These are phyloP conservation scores for Talaromyces sp. DNA, from an alignment of 2,329 filamentous ascomycete genomes.

Conservation along the genomic window DNA sequence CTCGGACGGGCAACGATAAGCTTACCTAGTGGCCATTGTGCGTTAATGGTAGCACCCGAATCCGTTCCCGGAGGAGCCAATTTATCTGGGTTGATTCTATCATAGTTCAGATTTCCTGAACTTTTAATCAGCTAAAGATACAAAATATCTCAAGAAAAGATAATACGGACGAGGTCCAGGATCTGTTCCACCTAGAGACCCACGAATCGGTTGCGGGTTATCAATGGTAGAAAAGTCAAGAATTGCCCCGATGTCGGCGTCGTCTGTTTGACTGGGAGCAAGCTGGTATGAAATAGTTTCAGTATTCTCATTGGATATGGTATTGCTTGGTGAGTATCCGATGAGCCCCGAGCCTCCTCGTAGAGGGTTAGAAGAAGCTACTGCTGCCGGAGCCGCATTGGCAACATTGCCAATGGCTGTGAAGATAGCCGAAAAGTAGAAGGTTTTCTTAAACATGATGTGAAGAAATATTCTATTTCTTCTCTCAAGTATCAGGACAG, in stretches of 20 bases:
- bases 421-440: background rate
- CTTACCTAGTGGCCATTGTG: conserved; percentile 49
- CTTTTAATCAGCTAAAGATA: background rate
- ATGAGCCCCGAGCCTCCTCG: conserved; percentile 27
- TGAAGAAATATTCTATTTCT: background rate
- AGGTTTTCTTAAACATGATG: background rate
- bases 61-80: conserved; percentile 53
- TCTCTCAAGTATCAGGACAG: background rate
- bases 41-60: conserved; percentile 34
- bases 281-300: conserved; percentile 36
- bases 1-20: background rate
- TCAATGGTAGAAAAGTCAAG: conserved; percentile 50
- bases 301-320: conserved; percentile 29
- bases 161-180: conserved; percentile 43
- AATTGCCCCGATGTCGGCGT: conserved; percentile 46
- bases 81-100: conserved; percentile 51
- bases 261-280: conserved; percentile 47
- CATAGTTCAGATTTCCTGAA: conserved; percentile 43
- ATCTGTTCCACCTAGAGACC: conserved; percentile 45
- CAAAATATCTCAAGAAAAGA: background rate
- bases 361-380: conserved; percentile 17
- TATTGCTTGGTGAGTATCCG: conserved; percentile 35
- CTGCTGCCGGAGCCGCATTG: conserved; percentile 19
- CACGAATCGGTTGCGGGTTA: conserved; percentile 53
- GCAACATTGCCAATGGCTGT: background rate